These are phyloP conservation scores for Pseudocercospora eumusae DNA, from an alignment of 2,329 filamentous ascomycete genomes.

Conservation along the genomic window DNA sequence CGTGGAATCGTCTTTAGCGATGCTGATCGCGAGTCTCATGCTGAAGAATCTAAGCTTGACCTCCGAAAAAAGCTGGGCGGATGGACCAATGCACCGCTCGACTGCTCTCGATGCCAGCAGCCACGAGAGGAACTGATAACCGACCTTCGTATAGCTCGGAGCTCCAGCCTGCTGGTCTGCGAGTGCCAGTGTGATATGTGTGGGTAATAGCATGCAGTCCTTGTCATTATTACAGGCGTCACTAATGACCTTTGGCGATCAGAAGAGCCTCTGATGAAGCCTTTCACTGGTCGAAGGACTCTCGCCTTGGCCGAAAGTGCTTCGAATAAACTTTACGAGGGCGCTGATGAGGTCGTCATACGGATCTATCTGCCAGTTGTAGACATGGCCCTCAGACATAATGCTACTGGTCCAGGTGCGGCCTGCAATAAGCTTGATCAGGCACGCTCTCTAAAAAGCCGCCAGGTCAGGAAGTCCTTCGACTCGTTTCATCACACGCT, in stretches of 20 bases:
- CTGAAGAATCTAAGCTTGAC: background rate
- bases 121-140: background rate
- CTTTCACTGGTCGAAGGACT: background rate
- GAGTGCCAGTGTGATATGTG: background rate
- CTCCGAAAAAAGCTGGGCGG: background rate
- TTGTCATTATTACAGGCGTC: background rate
- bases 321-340: background rate
- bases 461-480: background rate
- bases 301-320: background rate
- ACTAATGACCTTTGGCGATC: background rate
- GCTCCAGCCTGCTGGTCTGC: background rate
- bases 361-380: background rate
- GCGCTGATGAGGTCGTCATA: background rate
- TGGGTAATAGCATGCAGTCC: background rate
- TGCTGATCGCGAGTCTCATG: background rate
- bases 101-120: background rate
- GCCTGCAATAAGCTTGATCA: background rate
- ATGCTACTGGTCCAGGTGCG: background rate
- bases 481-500: background rate
- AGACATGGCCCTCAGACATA: background rate
- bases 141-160: background rate
- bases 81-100: background rate
- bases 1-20: background rate
- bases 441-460: background rate
- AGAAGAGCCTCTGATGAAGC: background rate